Conservation (phyloP, 768 basidiomycete genomes). For the Cubamyces lactineus region DNA sequence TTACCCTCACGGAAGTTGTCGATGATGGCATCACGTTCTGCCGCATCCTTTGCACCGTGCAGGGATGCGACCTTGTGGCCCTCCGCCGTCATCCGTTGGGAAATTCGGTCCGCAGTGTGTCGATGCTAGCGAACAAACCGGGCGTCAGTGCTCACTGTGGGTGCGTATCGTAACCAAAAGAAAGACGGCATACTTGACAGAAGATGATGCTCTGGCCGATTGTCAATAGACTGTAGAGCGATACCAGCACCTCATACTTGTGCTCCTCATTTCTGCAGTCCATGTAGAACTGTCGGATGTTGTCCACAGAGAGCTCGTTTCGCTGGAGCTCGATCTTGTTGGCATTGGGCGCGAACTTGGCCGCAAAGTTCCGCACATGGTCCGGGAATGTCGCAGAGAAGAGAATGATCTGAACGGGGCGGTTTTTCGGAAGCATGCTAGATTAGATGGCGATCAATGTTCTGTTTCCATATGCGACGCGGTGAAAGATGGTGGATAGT, state of each 20-base stretch:
- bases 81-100: constrained; percentile 86
- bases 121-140: constrained; percentile 58
- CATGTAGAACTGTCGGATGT: constrained; percentile 97
- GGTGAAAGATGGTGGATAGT: background rate
- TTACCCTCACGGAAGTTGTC: constrained; percentile 95
- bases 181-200: constrained; percentile 69
- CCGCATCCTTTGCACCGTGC: constrained; percentile 90
- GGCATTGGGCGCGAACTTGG: constrained; percentile 88
- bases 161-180: background rate
- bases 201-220: constrained; percentile 99
- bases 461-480: background rate
- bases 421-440: constrained; percentile 60
- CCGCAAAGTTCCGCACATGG: constrained; percentile 88
- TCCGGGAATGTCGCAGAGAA: constrained; percentile 99
- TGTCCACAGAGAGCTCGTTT: constrained; percentile 92
- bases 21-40: constrained; percentile 89
- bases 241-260: constrained; percentile 95
- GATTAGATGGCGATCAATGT: background rate
- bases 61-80: constrained; percentile 96
- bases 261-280: constrained; percentile 90
- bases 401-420: constrained; percentile 80
- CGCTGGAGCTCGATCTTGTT: constrained; percentile 96
- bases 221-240: constrained; percentile 86
- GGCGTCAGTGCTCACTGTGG: background rate
- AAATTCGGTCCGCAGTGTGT: constrained; percentile 91